A percentile compares a stretch with the other conserved stretches of the same genome.
Conservation (phyloP, 2,329 filamentous ascomycete species). For the Venturia oleaginea region DNA sequence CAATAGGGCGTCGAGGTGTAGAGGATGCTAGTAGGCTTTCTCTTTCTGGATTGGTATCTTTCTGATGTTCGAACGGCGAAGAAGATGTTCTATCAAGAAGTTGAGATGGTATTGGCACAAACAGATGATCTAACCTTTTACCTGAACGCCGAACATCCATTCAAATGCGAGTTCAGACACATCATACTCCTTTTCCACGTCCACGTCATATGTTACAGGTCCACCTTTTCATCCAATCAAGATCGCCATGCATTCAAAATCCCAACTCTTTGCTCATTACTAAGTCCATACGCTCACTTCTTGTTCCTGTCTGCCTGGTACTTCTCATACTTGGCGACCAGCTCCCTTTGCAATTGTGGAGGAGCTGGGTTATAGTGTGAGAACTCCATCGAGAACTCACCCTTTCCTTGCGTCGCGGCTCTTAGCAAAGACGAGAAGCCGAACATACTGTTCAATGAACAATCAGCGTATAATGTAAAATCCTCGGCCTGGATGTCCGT, state of each 20-base stretch:
- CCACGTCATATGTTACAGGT: neutral
- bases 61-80: too few relatives aligned
- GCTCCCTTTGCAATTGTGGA: slow-evolving; percentile 75
- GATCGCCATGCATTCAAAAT: neutral
- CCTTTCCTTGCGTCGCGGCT: slow-evolving; percentile 94
- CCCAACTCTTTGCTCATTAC: neutral
- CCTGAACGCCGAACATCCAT: neutral
- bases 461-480: slow-evolving; percentile 86
- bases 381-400: slow-evolving; percentile 98
- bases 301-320: slow-evolving; percentile 55
- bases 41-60: too few relatives aligned
- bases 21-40: too few relatives aligned
- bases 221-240: neutral
- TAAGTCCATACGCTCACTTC: slow-evolving; percentile 29
- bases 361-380: slow-evolving; percentile 87
- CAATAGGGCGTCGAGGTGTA: too few relatives aligned
- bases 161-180: neutral
- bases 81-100: neutral
- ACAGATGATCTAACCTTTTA: neutral
- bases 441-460: slow-evolving; percentile 94
- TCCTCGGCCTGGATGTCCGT: slow-evolving; percentile 91
- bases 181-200: neutral
- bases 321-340: slow-evolving; percentile 60
- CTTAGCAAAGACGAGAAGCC: slow-evolving; percentile 87
- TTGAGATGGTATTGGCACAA: slow-evolving; percentile 5